These are phyloP conservation scores for Nicotiana noctiflora DNA, from an alignment of 257 asterid genomes.

Conservation along the genomic window DNA sequence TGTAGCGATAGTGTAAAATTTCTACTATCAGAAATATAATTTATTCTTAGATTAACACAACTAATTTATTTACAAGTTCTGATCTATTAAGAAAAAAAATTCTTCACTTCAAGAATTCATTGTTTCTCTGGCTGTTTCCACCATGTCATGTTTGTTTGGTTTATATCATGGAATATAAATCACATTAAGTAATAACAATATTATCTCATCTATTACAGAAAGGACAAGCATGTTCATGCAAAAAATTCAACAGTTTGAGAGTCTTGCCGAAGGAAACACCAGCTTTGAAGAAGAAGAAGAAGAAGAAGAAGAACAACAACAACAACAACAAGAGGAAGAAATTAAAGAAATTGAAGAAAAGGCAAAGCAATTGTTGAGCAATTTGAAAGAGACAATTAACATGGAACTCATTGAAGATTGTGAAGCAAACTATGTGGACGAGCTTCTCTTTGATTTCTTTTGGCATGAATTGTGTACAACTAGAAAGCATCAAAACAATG, in stretches of 20 bases:
- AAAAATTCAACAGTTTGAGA: constrained; percentile 22
- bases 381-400: constrained; percentile 1
- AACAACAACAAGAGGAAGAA: not conserved
- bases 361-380: constrained; percentile 30
- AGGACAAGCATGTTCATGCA: constrained; percentile 26
- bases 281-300: not conserved
- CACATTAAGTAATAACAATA: not conserved
- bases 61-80: too few species aligned
- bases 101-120: too few species aligned
- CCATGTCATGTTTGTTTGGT: not conserved
- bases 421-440: not conserved
- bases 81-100: too few species aligned
- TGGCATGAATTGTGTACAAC: constrained; percentile 25
- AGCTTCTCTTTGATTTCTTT: constrained; percentile 45
- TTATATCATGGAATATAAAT: not conserved
- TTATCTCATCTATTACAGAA: constrained; percentile 14
- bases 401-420: not conserved
- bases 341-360: constrained; percentile 21
- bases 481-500: constrained; percentile 7
- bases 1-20: too few species aligned
- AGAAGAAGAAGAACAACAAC: not conserved
- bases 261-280: constrained; percentile 1
- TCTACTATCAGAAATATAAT: too few species aligned
- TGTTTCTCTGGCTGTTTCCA: too few species aligned
- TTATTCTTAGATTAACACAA: too few species aligned